These are phyloP conservation scores for Polyporus tsugae DNA, from an alignment of 1,284 basidiomycete species.

Conservation along the genomic window DNA sequence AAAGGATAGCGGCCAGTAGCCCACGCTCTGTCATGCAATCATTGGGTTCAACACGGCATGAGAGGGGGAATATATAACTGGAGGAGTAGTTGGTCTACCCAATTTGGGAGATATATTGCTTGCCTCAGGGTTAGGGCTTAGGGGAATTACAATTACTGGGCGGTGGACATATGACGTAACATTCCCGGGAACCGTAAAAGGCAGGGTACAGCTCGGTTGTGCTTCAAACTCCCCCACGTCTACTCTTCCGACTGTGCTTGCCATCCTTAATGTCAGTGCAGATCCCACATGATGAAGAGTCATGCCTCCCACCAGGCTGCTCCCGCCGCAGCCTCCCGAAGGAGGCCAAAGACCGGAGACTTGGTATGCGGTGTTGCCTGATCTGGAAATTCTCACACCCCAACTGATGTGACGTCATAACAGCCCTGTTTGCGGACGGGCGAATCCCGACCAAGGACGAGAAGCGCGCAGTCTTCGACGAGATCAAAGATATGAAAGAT, in stretches of 20 bases:
- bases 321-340: background rate
- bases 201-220: background rate
- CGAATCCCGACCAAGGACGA: background rate
- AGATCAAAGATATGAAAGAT: background rate
- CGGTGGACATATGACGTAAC: background rate
- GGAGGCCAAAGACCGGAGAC: background rate
- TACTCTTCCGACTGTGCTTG: background rate
- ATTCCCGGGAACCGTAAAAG: background rate
- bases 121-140: background rate
- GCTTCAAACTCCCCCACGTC: background rate
- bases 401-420: background rate
- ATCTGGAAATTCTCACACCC: background rate
- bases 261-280: background rate
- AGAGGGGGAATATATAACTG: too few species aligned
- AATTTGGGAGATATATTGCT: background rate
- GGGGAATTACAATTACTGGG: background rate
- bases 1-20: background rate
- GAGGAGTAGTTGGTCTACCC: background rate
- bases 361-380: background rate
- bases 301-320: background rate
- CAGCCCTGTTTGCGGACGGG: background rate
- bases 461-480: background rate
- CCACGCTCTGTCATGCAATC: too few species aligned
- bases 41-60: too few species aligned
- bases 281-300: background rate